Conservation (phyloP, 345 rosid species). For the Mangifera indica region DNA sequence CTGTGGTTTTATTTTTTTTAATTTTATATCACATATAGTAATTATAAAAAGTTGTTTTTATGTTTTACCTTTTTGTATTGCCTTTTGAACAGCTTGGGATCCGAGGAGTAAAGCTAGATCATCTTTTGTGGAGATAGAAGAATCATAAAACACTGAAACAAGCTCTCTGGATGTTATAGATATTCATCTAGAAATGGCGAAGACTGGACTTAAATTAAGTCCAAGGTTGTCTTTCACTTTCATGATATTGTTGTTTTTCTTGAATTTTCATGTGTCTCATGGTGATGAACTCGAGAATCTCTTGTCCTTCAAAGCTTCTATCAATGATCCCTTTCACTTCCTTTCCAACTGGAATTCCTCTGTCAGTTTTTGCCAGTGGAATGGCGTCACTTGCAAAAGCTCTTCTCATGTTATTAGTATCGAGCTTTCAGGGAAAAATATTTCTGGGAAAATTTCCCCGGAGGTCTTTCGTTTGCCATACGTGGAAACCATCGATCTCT, state of each 20-base stretch:
- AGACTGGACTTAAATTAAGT: slow-evolving; percentile 21
- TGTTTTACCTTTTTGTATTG: slow-evolving; percentile 1
- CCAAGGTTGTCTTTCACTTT: slow-evolving; percentile 25
- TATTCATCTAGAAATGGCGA: slow-evolving; percentile 29
- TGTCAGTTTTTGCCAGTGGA: slow-evolving; percentile 60
- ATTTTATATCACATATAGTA: not conserved
- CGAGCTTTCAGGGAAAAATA: slow-evolving; percentile 55
- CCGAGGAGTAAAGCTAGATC: slow-evolving; percentile 29
- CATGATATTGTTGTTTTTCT: slow-evolving; percentile 26
- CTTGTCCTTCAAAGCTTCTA: slow-evolving; percentile 60
- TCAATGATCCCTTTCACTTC: slow-evolving; percentile 59
- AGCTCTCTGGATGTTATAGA: slow-evolving; percentile 19
- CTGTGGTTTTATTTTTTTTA: not conserved
- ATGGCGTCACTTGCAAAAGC: slow-evolving; percentile 61
- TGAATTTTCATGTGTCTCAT: slow-evolving; percentile 29
- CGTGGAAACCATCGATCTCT: slow-evolving; percentile 56
- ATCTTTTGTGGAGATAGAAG: slow-evolving; percentile 20
- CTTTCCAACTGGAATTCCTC: slow-evolving; percentile 69
- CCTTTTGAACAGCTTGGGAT: slow-evolving; percentile 46
- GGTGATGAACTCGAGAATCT: slow-evolving; percentile 62
- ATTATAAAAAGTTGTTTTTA: slow-evolving; percentile 9
- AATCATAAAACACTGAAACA: slow-evolving; percentile 8
- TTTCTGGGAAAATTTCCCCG: slow-evolving; percentile 54
- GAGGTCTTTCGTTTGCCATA: slow-evolving; percentile 52
- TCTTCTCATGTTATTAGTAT: slow-evolving; percentile 49